Evolutionary conservation across 306 rosid species (phyloP).

Genomic region (Cicer bijugum): DNA sequence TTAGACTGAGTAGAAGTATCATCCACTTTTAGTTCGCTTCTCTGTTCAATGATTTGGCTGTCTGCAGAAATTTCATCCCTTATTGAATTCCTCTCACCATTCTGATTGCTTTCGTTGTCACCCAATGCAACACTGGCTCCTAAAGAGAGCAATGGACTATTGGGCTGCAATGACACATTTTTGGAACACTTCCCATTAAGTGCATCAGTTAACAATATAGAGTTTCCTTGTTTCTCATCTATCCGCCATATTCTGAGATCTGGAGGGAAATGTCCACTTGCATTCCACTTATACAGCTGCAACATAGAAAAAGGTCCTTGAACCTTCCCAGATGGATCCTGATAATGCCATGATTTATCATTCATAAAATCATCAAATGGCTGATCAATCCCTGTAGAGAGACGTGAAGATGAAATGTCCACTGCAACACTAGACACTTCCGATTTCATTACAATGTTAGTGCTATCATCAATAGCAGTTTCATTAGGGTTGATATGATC

Average conservation of each 20-base stretch:
- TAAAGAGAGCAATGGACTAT: slow-evolving; percentile 52
- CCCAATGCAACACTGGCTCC: slow-evolving; percentile 49
- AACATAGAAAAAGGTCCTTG: slow-evolving; percentile 84
- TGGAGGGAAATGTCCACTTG: slow-evolving; percentile 70
- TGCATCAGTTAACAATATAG: slow-evolving; percentile 67
- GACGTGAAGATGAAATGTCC: slow-evolving; percentile 51
- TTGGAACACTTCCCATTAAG: slow-evolving; percentile 56
- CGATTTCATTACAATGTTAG: slow-evolving; percentile 50
- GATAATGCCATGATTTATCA: slow-evolving; percentile 79
- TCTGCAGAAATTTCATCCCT: slow-evolving; percentile 42
- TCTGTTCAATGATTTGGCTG: slow-evolving; percentile 47
- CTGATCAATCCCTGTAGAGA: slow-evolving; percentile 53
- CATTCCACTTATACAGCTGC: slow-evolving; percentile 75
- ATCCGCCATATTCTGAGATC: slow-evolving; percentile 80
- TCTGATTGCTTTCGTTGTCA: slow-evolving; percentile 48
- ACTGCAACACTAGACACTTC: slow-evolving; percentile 53
- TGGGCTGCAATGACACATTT: slow-evolving; percentile 46
- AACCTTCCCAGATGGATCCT: slow-evolving; percentile 81
- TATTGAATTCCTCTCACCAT: slow-evolving; percentile 49
- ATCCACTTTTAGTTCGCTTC: slow-evolving; percentile 51
- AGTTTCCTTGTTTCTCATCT: slow-evolving; percentile 61
- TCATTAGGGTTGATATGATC: slow-evolving; percentile 46
- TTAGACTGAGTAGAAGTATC: slow-evolving; percentile 50
- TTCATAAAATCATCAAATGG: slow-evolving; percentile 54
- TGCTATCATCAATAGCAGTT: slow-evolving; percentile 48